Evolutionary conservation across 495 filamentous ascomycete genomes (phyloP).

Genomic region (Talaromyces trachyspermus): DNA sequence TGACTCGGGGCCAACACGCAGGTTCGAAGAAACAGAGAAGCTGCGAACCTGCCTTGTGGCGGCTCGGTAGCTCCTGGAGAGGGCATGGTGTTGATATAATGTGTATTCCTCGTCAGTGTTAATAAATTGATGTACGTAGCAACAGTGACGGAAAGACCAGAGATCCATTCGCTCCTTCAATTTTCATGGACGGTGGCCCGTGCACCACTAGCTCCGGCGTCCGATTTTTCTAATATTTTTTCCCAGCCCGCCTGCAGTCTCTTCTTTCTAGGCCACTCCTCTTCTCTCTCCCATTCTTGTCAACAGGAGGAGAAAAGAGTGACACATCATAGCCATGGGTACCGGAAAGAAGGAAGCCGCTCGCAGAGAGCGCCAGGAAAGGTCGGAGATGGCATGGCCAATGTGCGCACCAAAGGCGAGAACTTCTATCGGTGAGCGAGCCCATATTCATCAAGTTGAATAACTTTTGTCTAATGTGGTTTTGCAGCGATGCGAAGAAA

Average conservation of each 20-base stretch:
- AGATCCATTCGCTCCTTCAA: too few species aligned
- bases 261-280: slow-evolving; percentile 12
- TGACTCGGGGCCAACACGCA: slow-evolving; percentile 53
- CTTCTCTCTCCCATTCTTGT: slow-evolving; percentile 2
- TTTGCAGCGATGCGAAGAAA: slow-evolving; percentile 66
- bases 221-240: slow-evolving; percentile 12
- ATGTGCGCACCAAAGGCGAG: slow-evolving; percentile 91
- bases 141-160: too few species aligned
- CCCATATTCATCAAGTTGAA: background rate
- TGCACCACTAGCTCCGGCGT: slow-evolving; percentile 34
- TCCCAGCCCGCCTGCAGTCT: slow-evolving; percentile 8
- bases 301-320: slow-evolving; percentile 13
- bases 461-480: slow-evolving; percentile 13
- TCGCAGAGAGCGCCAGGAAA: slow-evolving; percentile 75
- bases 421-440: slow-evolving; percentile 75
- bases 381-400: slow-evolving; percentile 72
- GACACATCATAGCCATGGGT: slow-evolving; percentile 60
- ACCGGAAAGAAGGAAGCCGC: slow-evolving; percentile 87
- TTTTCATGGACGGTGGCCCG: slow-evolving; percentile 34
- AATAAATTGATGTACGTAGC: too few species aligned
- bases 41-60: slow-evolving; percentile 39
- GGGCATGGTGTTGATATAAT: slow-evolving; percentile 25
- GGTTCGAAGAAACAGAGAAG: slow-evolving; percentile 31
- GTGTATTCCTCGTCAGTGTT: background rate
- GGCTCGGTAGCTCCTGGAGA: slow-evolving; percentile 33